Base-by-base conservation (phyloP, 192 early-diverging fungal genomes). In the Tieghemiomyces parasiticus region DNA sequence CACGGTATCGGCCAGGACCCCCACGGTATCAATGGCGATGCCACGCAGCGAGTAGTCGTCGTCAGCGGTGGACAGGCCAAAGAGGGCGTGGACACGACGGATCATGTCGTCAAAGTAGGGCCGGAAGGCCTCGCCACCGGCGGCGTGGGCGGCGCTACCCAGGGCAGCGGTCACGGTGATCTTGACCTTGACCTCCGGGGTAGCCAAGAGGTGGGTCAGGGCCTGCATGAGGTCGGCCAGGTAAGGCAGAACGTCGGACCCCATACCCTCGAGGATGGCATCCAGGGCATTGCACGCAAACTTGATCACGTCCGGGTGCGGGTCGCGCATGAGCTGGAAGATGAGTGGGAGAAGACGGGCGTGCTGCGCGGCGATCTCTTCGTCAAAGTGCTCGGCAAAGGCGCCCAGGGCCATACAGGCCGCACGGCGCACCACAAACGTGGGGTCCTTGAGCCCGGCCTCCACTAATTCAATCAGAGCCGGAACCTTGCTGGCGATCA, bases 111-210 rank as follows among this genome's bases (percentile, higher is more conserved):
- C 67, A 76, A 93, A 93, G 72, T 91, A 95, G 20, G 88, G 84
- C 45, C 65, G 52, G 68, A 73, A 71, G 59, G 69, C 73, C 47
- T 74, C 67, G 31, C 83, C 84, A n/a, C n/a, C n/a, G 20, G 90
- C 79, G 34, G 91, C 83, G 71, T 91, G 84, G n/a, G 92, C 92
- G 19, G 88, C 88, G 58, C 87, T 90, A 19, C 92, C 92, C 54
- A 95, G 84, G 24, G 90, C 90, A 24, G 85, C 87, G 26, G 84
- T 78, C 26, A 88, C 88, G 33, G 84, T 81, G 14, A 82, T 83
- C 65, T 85, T 84, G 47, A 89, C 79, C 60, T 89, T 83, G 32
- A 75, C 65, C 20, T 80, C 48, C 19, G 74, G 81, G 35, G 78
- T 69, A 47, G 90, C 88, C 62, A 91, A 74, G 60, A 93, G 75